Evolutionary conservation across 1,284 basidiomycete species (phyloP).

Genomic region (Gymnopus androsaceus): DNA sequence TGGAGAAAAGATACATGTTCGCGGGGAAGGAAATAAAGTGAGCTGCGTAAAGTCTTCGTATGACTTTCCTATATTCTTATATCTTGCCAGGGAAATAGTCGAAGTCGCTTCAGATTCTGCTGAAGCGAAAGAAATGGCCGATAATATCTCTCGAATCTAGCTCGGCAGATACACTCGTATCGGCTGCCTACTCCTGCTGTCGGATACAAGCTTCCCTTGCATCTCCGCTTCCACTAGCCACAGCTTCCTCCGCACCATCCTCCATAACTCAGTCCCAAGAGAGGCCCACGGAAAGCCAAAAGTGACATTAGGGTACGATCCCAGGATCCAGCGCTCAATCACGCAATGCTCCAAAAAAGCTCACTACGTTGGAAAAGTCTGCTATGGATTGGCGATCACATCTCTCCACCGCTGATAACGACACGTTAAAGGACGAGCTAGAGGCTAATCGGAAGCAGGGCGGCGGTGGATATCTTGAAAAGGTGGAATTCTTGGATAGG

Average conservation of each 20-base stretch:
- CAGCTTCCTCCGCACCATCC: slow-evolving; percentile 11
- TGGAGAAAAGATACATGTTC: slow-evolving; percentile 69
- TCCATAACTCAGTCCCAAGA: neutral
- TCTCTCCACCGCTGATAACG: slow-evolving; percentile 44
- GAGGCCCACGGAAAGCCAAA: slow-evolving; percentile 69
- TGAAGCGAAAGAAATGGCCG: slow-evolving; percentile 77
- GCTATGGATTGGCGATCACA: slow-evolving; percentile 81
- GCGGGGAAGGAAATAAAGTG: slow-evolving; percentile 75
- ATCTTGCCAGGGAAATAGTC: slow-evolving; percentile 59
- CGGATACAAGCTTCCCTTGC: neutral
- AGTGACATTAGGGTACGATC: slow-evolving; percentile 49
- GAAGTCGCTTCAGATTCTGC: slow-evolving; percentile 70
- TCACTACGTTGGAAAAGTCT: slow-evolving; percentile 81
- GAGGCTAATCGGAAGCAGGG: slow-evolving; percentile 58
- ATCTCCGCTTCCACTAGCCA: neutral
- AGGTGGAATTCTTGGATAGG: slow-evolving; percentile 75
- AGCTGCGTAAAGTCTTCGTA: slow-evolving; percentile 31
- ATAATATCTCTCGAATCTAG: slow-evolving; percentile 40
- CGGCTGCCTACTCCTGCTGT: neutral
- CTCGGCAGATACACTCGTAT: slow-evolving; percentile 3
- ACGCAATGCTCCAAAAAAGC: slow-evolving; percentile 52
- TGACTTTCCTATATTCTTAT: slow-evolving; percentile 23
- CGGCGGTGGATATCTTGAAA: slow-evolving; percentile 78
- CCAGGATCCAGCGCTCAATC: slow-evolving; percentile 37
- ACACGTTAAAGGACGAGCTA: slow-evolving; percentile 65